Evolutionary conservation across 2,329 filamentous ascomycete species (phyloP), one percentile per base, ranked within the genome.

Genomic region (Ilyonectria robusta): DNA sequence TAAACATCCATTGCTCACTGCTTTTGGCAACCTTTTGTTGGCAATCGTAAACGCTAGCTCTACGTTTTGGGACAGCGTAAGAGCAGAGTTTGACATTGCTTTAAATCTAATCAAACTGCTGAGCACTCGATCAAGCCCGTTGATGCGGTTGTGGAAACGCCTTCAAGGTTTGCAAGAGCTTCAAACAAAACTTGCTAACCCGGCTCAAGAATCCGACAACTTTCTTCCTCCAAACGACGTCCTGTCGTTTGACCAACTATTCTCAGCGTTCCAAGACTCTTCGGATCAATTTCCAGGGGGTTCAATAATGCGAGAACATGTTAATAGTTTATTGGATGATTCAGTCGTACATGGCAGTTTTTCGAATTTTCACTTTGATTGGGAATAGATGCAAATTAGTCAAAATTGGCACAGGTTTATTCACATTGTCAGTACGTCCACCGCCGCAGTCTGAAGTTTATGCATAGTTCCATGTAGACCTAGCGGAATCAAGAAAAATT

Each of bases 11-110:
- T 33, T 63, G 4, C 46, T 63, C 0, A 21, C 53, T 6, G 53
- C 60, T 1, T 63, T 63, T 40, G 60, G 60, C 2, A 63, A 63
- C 17, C 35, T 63, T 2, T n/a, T 63, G 5, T 46, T 63, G n/a
- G 51, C 10, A 6, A 29, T 57, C 10, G 60, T 63, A 3, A 51
- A 50, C 7, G 60, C 23, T 1, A 35, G 21, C 13, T 19, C 31
- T 10, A 40, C 13, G 4, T 63, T 56, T 6, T 26, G 44, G 11
- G 53, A 57, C 3, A 51, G 53, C 23, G 17, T 57, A 3, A 29
- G 46, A 19, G 33, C 35, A 6, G 60, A 63, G 31, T 63, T 63
- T 13, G 44, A 63, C 6, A 46, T 31, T 17, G 44, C 60, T 6
- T 11, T 63, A 13, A 31, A 50, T 13, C 35, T 63, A n/a, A 57